Percentiles rank a stretch among this genome's conserved stretches.
These are phyloP conservation scores for Globisporangium spiculum DNA, from an alignment of 352 stramenopile genomes.

Conservation along the genomic window DNA sequence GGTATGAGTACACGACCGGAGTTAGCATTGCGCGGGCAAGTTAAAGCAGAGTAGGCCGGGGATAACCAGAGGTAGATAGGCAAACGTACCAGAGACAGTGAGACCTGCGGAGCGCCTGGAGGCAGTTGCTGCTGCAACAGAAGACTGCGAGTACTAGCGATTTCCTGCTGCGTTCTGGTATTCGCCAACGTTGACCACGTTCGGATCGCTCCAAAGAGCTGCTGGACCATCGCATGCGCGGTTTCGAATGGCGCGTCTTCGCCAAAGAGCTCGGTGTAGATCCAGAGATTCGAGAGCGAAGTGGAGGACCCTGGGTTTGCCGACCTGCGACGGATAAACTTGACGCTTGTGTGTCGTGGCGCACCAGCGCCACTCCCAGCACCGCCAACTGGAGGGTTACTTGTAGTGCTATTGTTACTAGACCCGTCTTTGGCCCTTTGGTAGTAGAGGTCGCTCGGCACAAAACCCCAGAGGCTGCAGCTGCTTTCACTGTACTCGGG, in stretches of 20 bases:
- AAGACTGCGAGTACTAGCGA: neutral
- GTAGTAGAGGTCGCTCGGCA: conserved; percentile 26
- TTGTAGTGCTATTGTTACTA: neutral
- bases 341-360: conserved; percentile 19
- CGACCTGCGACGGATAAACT: conserved; percentile 20
- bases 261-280: conserved; percentile 50
- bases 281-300: conserved; percentile 22
- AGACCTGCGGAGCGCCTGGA: conserved; percentile 17
- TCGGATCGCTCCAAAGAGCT: conserved; percentile 30
- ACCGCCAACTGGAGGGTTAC: neutral
- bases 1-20: neutral
- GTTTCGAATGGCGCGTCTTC: conserved; percentile 22
- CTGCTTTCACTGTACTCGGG: neutral
- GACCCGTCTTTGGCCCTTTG: conserved; percentile 4
- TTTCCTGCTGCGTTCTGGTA: neutral
- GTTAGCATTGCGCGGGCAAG: neutral
- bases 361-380: neutral
- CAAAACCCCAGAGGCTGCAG: conserved; percentile 26
- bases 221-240: conserved; percentile 20
- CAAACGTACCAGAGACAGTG: conserved; percentile 33
- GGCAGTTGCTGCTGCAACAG: conserved; percentile 17
- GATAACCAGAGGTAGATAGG: neutral
- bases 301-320: neutral
- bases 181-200: conserved; percentile 7
- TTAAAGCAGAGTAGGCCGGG: neutral